These are phyloP conservation scores for Scalesia atractyloides DNA, from an alignment of 129 eudicot species.

Conservation along the genomic window DNA sequence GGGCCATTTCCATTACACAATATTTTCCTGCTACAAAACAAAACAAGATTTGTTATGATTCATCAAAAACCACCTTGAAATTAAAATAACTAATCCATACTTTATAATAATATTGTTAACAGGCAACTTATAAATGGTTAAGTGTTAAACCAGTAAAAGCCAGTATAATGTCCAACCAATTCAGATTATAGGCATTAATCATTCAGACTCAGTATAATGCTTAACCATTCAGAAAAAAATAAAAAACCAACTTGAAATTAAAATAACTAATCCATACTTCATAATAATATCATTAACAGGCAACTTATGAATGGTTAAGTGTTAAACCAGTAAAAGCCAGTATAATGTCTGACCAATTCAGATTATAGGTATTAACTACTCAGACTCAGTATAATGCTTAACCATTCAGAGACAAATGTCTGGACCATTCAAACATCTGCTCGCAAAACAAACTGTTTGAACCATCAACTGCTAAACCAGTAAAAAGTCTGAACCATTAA, in stretches of 20 bases:
- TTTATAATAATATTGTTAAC: neutral
- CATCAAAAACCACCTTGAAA: neutral
- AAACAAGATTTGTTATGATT: constrained; percentile 2
- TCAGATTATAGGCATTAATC: too few relatives aligned
- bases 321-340: too few relatives aligned
- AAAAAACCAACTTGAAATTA: neutral
- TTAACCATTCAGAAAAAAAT: too few relatives aligned
- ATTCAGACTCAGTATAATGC: too few relatives aligned
- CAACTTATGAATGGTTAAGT: neutral
- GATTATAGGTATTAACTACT: too few relatives aligned
- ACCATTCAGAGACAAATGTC: too few relatives aligned
- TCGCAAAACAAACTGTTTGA: too few relatives aligned
- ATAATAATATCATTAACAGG: neutral
- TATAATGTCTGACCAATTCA: neutral
- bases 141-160: too few relatives aligned
- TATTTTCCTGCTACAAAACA: constrained; percentile 18
- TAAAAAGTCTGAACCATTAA: too few relatives aligned
- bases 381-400: too few relatives aligned
- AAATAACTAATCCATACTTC: neutral
- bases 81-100: neutral
- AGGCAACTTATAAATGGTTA: neutral
- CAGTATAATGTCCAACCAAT: neutral
- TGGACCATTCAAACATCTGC: too few relatives aligned
- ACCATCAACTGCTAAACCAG: too few relatives aligned
- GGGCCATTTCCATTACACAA: constrained; percentile 40